A percentile compares a stretch with the other conserved stretches of the same genome.
Evolutionary conservation across 768 basidiomycete species (phyloP).

Genomic region (Lactarius hatsudake): DNA sequence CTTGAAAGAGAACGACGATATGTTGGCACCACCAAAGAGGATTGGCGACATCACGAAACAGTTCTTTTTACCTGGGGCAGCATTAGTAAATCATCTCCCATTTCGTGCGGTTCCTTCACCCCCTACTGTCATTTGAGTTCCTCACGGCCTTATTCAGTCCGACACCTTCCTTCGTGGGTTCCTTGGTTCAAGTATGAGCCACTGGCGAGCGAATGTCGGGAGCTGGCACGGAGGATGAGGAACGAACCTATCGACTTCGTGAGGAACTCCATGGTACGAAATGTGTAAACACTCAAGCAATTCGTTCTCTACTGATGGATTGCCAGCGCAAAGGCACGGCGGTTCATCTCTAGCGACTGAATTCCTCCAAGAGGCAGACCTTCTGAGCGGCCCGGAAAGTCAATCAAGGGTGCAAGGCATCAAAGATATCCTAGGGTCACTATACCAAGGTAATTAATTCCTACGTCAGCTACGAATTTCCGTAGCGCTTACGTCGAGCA

Average conservation of each 20-base stretch:
- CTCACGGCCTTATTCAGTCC: neutral
- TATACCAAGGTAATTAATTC: neutral
- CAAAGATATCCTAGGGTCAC: neutral
- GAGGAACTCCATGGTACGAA: constrained; percentile 1
- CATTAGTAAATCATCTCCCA: constrained; percentile 12
- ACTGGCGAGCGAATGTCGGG: neutral
- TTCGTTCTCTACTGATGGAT: neutral
- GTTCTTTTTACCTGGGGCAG: constrained; percentile 3
- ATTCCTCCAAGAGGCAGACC: neutral
- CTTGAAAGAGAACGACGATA: neutral
- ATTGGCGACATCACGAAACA: neutral
- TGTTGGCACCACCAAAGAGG: neutral
- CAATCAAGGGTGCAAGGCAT: neutral
- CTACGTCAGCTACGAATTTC: neutral
- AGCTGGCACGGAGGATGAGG: neutral
- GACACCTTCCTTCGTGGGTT: constrained; percentile 5
- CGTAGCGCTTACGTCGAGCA: neutral
- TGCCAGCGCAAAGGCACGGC: neutral
- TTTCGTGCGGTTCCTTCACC: neutral
- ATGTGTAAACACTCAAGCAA: no score
- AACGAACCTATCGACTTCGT: constrained; percentile 1
- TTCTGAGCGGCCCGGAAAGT: neutral
- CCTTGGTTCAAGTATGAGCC: constrained; percentile 1
- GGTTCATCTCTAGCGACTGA: neutral
- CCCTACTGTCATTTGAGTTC: neutral